Evolutionary conservation across 2,329 filamentous ascomycete genomes (phyloP), one percentile per base, ranked within the genome.

Genomic region (Purpureocillium takamizusanense): DNA sequence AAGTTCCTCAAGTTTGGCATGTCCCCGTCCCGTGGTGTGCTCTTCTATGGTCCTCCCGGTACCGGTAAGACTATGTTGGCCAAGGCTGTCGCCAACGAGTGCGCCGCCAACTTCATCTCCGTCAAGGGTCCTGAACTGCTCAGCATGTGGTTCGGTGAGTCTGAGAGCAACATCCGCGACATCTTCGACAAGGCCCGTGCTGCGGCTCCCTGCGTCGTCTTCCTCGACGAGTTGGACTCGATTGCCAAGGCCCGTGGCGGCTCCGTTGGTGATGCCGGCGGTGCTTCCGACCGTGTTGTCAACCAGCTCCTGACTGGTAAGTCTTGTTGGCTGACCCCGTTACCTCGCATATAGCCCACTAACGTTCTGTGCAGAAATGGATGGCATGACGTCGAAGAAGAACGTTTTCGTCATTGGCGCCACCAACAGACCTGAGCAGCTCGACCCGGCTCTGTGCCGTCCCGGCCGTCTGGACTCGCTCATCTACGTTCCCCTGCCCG

Each of bases 101-200:
- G 89, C 60, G 85, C 92, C 45, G 92, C 92, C 76, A 98, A 98
- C 74, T 98, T 98, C 72, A 97, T 98, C 61, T 98, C 92, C 31
- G 83, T 98, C 66, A 98, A 98, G 80, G 92, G 92, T 45, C 94
- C 92, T 41, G 92, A 98, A 65, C 76, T 98, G 56, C 79, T 98
- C 54, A 95, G 88, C 65, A 98, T 98, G 92, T 98, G 92, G 92
- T 98, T 98, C 60, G 92, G 92, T 81, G 92, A 98, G 72, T 98
- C 92, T 39, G 94, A 98, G 71, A 95, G 87, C 79, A 98, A 98
- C 70, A 97, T 98, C 50, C 86, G 92, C 61, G 92, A 98, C 63
- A 98, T 98, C 56, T 98, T 98, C 65, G 92, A 98, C 79, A 98
- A 97, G 80, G 92, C 92, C 49, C 87, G 92, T 60, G 94, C 92